phyloP scores from a whole-genome alignment of 331 rosid genomes.

The Quercus lobata region DNA sequence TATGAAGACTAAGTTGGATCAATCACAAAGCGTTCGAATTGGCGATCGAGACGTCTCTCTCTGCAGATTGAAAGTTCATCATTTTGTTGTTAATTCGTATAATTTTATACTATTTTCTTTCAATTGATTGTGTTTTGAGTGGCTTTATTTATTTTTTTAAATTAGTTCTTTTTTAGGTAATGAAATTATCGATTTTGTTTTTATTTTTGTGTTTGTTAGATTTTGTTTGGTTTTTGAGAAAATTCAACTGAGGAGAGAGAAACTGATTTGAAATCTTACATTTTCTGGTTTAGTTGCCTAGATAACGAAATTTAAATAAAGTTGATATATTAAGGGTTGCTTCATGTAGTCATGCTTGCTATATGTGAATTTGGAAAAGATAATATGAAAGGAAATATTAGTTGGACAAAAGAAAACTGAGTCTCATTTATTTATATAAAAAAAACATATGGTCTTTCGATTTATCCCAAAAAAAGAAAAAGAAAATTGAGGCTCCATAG shows the following conservation, averaged over 20 bases:
- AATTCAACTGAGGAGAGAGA: neutral
- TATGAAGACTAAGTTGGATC: neutral
- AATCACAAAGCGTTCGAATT: constrained; percentile 1
- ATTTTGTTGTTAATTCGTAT: constrained; percentile 1
- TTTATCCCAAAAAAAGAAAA: too few relatives aligned
- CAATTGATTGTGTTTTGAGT: neutral
- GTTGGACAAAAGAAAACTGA: too few relatives aligned
- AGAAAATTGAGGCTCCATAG: too few relatives aligned
- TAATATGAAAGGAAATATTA: too few relatives aligned
- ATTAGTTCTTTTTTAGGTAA: constrained; percentile 6
- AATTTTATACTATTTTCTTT: neutral
- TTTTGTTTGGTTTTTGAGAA: neutral
- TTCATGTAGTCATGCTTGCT: too few relatives aligned
- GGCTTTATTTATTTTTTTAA: neutral
- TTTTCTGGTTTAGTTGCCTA: neutral
- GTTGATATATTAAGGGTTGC: too few relatives aligned
- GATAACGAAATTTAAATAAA: neutral
- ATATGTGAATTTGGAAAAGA: too few relatives aligned
- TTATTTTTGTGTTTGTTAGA: neutral
- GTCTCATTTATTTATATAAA: too few relatives aligned
- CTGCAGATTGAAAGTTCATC: constrained; percentile 31
- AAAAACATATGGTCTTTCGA: too few relatives aligned
- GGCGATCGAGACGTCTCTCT: neutral
- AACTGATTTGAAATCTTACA: neutral
- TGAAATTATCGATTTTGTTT: neutral